Evolutionary conservation across 371 early-diverging fungal species (phyloP), one percentile per base, ranked within the genome.

Genomic region (Funneliformis caledonium): DNA sequence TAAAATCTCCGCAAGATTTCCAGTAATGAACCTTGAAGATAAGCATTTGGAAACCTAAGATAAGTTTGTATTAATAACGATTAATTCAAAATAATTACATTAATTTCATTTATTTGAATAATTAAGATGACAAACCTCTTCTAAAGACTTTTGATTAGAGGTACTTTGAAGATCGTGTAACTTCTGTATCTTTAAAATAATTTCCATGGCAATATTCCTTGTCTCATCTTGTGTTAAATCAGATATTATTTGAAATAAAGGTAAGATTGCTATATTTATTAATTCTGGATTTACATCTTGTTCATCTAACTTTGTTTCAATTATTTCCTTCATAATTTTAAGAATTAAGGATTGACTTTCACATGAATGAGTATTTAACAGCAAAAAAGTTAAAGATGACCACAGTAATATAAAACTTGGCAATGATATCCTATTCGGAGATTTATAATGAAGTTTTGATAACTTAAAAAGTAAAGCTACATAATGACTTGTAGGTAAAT

Each of bases 221-320:
- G 50, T 26, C 2, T 19, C 4, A 16, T 60, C 43, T 59, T 52
- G 26, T 7, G 5, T 42, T 43, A 60, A 22, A n/a, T 79, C 80
- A n/a, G 70, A n/a, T 22, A 79, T 52, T 12, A 79, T 45, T 33
- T 79, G 80, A 26, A 79, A 79, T 33, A 79, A 60, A 26, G 80
- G 72, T 16, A 79, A 60, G 33, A 79, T 79, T 42, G 72, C 56
- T 11, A 70, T 11, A 45, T 70, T 47, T 42, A 79, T 59, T 33
- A 70, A 37, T 59, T 48, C 37, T 4, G 45, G 7, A 47, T 16
- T 37, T 61, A 62, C 10, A 33, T 26, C 37, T 11, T 16, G 3
- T 4, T 47, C 45, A n/a, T 78, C 47, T 31, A 65, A 4, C 22
- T 68, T 47, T 4, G 14, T n/a, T 0, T 76, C 76, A 3, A 79